Conservation (phyloP, 73 alveolate genomes). For the Diophrys sp. region DNA sequence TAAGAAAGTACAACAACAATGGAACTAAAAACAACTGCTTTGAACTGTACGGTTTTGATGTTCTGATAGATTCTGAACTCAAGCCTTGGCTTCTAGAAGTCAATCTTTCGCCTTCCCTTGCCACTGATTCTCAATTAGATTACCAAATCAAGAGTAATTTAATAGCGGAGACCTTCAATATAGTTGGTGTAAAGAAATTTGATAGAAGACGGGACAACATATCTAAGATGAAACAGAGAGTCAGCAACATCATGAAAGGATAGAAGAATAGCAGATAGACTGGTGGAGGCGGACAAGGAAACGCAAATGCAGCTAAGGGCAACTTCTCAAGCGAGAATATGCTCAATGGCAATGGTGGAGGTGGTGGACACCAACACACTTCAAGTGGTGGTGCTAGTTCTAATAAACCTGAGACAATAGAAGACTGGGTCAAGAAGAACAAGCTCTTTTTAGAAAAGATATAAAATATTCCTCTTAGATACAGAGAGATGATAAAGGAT, state of each 20-base stretch:
- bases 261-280: constrained; percentile 11
- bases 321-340: not conserved
- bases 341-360: not conserved
- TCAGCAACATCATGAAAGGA: constrained; percentile 38
- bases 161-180: constrained; percentile 75
- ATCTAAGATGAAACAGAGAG: constrained; percentile 48
- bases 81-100: constrained; percentile 91
- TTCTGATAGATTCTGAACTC: constrained; percentile 59
- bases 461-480: constrained; percentile 9
- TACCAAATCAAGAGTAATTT: constrained; percentile 66
- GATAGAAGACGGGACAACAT: constrained; percentile 67
- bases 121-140: constrained; percentile 80
- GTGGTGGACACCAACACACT: constrained; percentile 2
- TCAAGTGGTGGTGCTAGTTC: too few species aligned
- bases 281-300: not conserved
- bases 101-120: constrained; percentile 82
- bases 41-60: constrained; percentile 67
- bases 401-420: not conserved
- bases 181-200: constrained; percentile 62
- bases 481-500: constrained; percentile 19
- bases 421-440: constrained; percentile 4
- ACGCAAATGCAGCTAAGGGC: not conserved
- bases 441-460: constrained; percentile 12
- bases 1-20: constrained; percentile 33
- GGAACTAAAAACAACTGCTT: constrained; percentile 41